These are phyloP conservation scores for Trypanosoma brucei DNA, from an alignment of 208 protist genomes.

Conservation along the genomic window DNA sequence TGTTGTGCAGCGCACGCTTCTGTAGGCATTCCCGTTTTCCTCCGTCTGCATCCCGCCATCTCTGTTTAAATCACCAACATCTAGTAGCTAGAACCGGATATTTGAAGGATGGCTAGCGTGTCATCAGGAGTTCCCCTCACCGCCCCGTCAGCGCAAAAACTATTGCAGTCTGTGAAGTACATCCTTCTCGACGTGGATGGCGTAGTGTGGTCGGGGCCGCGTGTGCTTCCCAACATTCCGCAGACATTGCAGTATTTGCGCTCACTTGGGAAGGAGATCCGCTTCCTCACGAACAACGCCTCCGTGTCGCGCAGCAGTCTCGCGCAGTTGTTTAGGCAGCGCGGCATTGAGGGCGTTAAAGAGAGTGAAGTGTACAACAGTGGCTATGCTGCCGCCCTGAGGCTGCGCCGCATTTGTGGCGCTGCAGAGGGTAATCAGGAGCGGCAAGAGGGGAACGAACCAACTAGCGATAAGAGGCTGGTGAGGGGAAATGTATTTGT, in stretches of 20 bases:
- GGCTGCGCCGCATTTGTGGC: constrained; percentile 34
- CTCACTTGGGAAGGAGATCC: constrained; percentile 41
- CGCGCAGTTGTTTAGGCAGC: constrained; percentile 24
- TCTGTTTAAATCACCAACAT: too few species aligned
- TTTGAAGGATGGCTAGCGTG: too few species aligned
- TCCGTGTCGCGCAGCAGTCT: constrained; percentile 42
- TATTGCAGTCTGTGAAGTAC: constrained; percentile 43
- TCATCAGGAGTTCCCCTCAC: constrained; percentile 1
- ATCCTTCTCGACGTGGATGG: constrained; percentile 73
- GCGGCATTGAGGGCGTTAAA: constrained; percentile 42
- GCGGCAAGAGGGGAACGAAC: too few species aligned
- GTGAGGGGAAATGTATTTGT: constrained; percentile 73
- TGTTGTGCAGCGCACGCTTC: too few species aligned
- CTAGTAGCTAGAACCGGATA: too few species aligned
- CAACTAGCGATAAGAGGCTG: not conserved
- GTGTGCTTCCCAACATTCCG: constrained; percentile 38
- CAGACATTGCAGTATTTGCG: constrained; percentile 58
- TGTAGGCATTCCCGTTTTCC: too few species aligned
- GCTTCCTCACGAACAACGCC: constrained; percentile 77
- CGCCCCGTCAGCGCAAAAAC: constrained; percentile 18
- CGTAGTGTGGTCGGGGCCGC: constrained; percentile 51
- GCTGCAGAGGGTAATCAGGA: not conserved
- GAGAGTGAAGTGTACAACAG: constrained; percentile 61
- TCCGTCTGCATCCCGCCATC: too few species aligned
- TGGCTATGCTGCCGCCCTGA: constrained; percentile 53